phyloP scores from a whole-genome alignment of 202 grass and related monocot genomes.

The Carex arenaria region DNA sequence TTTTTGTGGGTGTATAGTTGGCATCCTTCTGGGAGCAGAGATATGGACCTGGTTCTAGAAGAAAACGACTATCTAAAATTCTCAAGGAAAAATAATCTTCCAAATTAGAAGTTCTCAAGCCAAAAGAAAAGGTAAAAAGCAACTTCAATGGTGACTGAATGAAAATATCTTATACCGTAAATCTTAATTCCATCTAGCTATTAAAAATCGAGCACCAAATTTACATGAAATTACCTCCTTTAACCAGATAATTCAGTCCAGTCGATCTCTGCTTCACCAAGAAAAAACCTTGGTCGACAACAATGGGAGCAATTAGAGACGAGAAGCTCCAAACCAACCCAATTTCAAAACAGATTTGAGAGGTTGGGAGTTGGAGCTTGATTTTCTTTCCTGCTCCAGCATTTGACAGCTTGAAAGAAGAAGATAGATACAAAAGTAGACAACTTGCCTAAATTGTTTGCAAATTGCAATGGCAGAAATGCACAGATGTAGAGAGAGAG shows the following conservation, averaged over 20 bases:
- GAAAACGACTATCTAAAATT: background rate
- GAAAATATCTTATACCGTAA: background rate
- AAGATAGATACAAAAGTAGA: conserved; percentile 18
- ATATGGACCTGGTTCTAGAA: background rate
- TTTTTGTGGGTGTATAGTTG: background rate
- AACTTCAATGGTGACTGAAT: background rate
- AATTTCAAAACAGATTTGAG: background rate
- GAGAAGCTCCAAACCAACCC: conserved; percentile 1
- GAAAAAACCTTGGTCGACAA: background rate
- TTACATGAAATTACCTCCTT: conserved; percentile 3
- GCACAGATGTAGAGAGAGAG: background rate
- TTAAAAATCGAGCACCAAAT: background rate
- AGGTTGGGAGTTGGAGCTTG: conserved; percentile 12
- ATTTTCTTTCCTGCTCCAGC: background rate
- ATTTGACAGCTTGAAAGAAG: conserved; percentile 18
- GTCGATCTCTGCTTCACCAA: background rate
- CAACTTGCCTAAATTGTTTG: conserved; percentile 15
- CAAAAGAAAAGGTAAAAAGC: background rate
- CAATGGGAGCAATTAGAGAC: background rate
- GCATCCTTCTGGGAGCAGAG: background rate
- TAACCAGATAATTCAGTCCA: background rate
- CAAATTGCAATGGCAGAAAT: conserved; percentile 35
- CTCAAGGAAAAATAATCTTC: background rate
- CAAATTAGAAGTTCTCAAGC: background rate
- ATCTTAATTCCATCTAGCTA: background rate